A percentile compares a stretch with the other conserved stretches of the same genome.
These are phyloP conservation scores for Quercus suber DNA, from an alignment of 306 rosid genomes.

Conservation along the genomic window DNA sequence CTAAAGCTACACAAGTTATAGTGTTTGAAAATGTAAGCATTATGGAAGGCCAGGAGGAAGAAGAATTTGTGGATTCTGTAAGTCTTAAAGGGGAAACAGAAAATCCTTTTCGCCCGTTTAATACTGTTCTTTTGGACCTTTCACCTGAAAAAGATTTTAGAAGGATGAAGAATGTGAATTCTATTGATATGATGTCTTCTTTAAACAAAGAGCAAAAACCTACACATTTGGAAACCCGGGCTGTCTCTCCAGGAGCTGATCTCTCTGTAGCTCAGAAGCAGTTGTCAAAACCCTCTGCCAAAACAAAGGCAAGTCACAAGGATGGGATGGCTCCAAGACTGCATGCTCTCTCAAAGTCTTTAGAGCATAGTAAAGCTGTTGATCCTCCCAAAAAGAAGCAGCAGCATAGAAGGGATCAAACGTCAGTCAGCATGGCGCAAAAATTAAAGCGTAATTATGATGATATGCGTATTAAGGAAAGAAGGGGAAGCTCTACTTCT, in stretches of 20 bases:
- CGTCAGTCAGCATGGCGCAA: conserved; percentile 7
- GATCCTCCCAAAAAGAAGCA: conserved; percentile 14
- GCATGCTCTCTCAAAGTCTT: conserved; percentile 11
- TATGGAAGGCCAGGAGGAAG: conserved; percentile 17
- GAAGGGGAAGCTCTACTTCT: conserved; percentile 6
- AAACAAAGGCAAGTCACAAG: conserved; percentile 1
- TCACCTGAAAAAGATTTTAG: neutral
- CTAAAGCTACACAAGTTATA: neutral
- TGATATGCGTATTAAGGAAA: conserved; percentile 21
- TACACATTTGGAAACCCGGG: neutral
- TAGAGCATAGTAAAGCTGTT: conserved; percentile 7
- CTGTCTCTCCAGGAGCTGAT: conserved; percentile 3
- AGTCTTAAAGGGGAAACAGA: conserved; percentile 11
- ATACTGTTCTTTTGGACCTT: neutral
- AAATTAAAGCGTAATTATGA: conserved; percentile 19
- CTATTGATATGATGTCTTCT: neutral
- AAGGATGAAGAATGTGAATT: neutral
- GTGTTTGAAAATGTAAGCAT: conserved; percentile 7
- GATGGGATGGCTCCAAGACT: conserved; percentile 12
- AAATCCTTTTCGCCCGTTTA: neutral
- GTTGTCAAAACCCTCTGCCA: conserved; percentile 11
- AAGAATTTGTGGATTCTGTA: conserved; percentile 4
- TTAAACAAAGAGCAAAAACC: conserved; percentile 5
- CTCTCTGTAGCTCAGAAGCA: conserved; percentile 18
- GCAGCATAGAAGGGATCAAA: conserved; percentile 3